Conservation (phyloP, 257 asterid species). For the Agastache rugosa region DNA sequence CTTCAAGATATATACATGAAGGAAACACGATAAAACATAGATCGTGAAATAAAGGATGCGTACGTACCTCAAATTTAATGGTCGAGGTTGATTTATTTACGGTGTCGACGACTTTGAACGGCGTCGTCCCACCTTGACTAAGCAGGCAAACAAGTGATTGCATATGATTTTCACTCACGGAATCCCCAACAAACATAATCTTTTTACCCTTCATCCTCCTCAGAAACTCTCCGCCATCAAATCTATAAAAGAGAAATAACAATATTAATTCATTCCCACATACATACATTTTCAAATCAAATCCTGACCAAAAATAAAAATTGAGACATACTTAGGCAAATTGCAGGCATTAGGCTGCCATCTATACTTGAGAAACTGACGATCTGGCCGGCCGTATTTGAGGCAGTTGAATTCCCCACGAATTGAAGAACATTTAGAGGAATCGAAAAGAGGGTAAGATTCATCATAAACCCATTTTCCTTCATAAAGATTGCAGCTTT, state of each 20-base stretch:
- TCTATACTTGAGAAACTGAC: constrained; percentile 57
- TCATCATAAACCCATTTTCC: constrained; percentile 70
- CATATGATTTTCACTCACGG: constrained; percentile 61
- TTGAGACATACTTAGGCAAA: constrained; percentile 50
- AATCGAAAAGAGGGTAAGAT: constrained; percentile 67
- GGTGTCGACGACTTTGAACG: constrained; percentile 25
- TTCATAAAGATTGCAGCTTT: constrained; percentile 52
- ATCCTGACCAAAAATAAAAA: background rate
- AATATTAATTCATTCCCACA: too few relatives aligned
- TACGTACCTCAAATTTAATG: constrained; percentile 50
- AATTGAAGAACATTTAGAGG: constrained; percentile 53
- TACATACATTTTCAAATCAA: background rate
- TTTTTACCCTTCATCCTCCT: constrained; percentile 56
- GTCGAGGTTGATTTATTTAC: constrained; percentile 28
- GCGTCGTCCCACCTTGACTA: constrained; percentile 33
- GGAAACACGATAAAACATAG: background rate
- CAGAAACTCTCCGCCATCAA: constrained; percentile 56
- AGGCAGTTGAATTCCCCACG: constrained; percentile 69
- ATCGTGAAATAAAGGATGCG: background rate
- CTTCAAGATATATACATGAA: too few relatives aligned
- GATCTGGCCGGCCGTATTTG: constrained; percentile 61
- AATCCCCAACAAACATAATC: constrained; percentile 72
- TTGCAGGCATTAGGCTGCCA: constrained; percentile 71
- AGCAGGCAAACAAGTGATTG: constrained; percentile 64
- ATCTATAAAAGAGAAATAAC: constrained; percentile 38